Percentiles rank a stretch among this genome's conserved stretches.
Conservation (phyloP, 2,329 filamentous ascomycete species). For the Zasmidium angulare region DNA sequence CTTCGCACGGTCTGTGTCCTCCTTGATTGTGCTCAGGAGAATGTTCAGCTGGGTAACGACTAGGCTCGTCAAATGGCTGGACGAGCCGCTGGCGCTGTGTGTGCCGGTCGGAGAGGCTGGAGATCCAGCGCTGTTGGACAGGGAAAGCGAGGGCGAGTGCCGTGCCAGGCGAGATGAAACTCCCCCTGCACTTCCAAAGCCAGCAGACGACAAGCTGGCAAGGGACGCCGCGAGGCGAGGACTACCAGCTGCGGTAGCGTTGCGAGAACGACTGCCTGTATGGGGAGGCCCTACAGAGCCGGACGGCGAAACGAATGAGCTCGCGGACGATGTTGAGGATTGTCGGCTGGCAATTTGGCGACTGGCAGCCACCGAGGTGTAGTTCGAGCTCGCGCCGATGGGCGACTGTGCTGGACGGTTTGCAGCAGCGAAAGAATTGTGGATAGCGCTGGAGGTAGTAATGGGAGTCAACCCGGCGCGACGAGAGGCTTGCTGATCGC, state of each 20-base stretch:
- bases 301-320: constrained; percentile 55
- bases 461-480: constrained; percentile 58
- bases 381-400: constrained; percentile 53
- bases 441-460: constrained; percentile 47
- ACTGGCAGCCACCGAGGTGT: constrained; percentile 50
- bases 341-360: constrained; percentile 54
- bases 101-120: constrained; percentile 53
- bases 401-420: constrained; percentile 51
- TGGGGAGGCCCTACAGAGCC: constrained; percentile 56
- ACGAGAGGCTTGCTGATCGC: constrained; percentile 55
- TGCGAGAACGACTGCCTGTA: constrained; percentile 56
- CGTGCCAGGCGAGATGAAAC: constrained; percentile 57
- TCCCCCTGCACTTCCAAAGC: constrained; percentile 50
- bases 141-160: constrained; percentile 60
- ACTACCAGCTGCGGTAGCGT: constrained; percentile 53
- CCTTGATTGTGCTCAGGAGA: constrained; percentile 88
- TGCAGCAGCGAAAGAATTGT: constrained; percentile 30
- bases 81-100: constrained; percentile 40
- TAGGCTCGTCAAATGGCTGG: constrained; percentile 73
- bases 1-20: constrained; percentile 87
- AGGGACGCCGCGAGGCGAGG: constrained; percentile 58
- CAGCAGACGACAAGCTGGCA: constrained; percentile 53
- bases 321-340: constrained; percentile 55
- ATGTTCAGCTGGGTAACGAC: constrained; percentile 94
- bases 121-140: constrained; percentile 53